These are phyloP conservation scores for Neurospora sp. DNA, from an alignment of 495 filamentous ascomycete species.

Conservation along the genomic window DNA sequence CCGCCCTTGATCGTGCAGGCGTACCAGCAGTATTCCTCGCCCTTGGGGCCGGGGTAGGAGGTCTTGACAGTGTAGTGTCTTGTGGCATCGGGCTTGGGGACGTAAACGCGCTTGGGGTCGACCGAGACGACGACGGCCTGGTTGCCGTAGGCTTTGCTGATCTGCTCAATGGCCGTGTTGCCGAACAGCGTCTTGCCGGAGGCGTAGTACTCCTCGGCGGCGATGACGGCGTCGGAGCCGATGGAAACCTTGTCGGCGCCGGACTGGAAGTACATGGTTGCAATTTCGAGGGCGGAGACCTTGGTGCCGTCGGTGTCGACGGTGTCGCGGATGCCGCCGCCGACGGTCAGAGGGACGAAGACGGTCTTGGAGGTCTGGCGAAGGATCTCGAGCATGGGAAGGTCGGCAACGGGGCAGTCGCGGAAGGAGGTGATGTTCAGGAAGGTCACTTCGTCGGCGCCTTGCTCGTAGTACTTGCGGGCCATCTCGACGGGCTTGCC, in stretches of 20 bases:
- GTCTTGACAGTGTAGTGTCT: slow-evolving; percentile 71
- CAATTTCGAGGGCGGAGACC: slow-evolving; percentile 80
- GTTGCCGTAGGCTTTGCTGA: slow-evolving; percentile 86
- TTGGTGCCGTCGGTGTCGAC: slow-evolving; percentile 82
- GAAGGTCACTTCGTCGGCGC: slow-evolving; percentile 93
- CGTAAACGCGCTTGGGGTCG: slow-evolving; percentile 85
- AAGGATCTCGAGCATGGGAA: slow-evolving; percentile 93
- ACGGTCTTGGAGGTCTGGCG: slow-evolving; percentile 79
- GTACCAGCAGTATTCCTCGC: slow-evolving; percentile 89
- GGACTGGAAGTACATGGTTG: slow-evolving; percentile 93
- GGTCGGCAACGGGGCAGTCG: slow-evolving; percentile 81
- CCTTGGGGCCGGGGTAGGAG: slow-evolving; percentile 54
- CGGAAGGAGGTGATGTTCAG: slow-evolving; percentile 97
- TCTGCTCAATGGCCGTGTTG: slow-evolving; percentile 86
- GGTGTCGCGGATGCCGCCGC: slow-evolving; percentile 87
- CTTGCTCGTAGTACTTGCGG: slow-evolving; percentile 87
- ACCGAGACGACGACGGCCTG: slow-evolving; percentile 96
- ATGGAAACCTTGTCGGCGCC: slow-evolving; percentile 99
- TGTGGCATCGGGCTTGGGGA: slow-evolving; percentile 60
- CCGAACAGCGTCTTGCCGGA: slow-evolving; percentile 58
- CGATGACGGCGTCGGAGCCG: slow-evolving; percentile 85
- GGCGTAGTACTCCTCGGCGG: slow-evolving; percentile 80
- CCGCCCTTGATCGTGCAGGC: slow-evolving; percentile 96
- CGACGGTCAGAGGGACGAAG: slow-evolving; percentile 95
- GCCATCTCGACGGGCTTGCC: slow-evolving; percentile 97